Conservation (phyloP, 257 asterid genomes). For the Linderniella brevidens region DNA sequence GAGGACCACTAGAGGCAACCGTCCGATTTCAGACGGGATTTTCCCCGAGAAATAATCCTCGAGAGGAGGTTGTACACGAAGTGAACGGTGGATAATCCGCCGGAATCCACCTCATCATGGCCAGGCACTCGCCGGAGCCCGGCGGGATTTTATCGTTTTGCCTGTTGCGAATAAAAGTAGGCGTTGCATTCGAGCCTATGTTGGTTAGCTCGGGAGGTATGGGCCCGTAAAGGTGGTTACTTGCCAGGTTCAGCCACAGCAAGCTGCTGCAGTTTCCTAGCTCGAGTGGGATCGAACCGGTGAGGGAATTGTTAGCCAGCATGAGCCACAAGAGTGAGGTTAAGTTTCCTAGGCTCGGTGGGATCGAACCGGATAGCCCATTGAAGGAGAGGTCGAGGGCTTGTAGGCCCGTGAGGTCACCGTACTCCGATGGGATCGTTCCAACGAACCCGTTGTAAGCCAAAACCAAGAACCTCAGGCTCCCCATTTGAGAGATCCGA, state of each 20-base stretch:
- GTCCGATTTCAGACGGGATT: conserved; percentile 33
- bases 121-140: conserved; percentile 74
- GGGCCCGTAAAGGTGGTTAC: conserved; percentile 38
- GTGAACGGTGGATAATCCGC: conserved; percentile 76
- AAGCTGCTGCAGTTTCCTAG: conserved; percentile 79
- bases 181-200: conserved; percentile 36
- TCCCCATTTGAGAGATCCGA: conserved; percentile 35
- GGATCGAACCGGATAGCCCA: conserved; percentile 37
- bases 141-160: conserved; percentile 20
- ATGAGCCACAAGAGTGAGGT: conserved; percentile 74
- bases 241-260: conserved; percentile 70
- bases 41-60: conserved; percentile 34
- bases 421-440: conserved; percentile 54
- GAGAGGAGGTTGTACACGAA: conserved; percentile 54
- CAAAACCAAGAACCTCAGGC: conserved; percentile 52
- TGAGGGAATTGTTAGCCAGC: conserved; percentile 63
- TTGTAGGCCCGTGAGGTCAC: conserved; percentile 46
- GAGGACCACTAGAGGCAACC: conserved; percentile 42
- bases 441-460: conserved; percentile 64
- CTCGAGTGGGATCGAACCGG: conserved; percentile 50
- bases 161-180: conserved; percentile 49
- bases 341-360: conserved; percentile 44
- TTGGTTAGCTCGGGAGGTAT: conserved; percentile 36
- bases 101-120: conserved; percentile 87
- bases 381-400: conserved; percentile 85